Evolutionary conservation across 129 eudicot genomes (phyloP), one percentile per base, ranked within the genome.

Genomic region (Calendula officinalis): DNA sequence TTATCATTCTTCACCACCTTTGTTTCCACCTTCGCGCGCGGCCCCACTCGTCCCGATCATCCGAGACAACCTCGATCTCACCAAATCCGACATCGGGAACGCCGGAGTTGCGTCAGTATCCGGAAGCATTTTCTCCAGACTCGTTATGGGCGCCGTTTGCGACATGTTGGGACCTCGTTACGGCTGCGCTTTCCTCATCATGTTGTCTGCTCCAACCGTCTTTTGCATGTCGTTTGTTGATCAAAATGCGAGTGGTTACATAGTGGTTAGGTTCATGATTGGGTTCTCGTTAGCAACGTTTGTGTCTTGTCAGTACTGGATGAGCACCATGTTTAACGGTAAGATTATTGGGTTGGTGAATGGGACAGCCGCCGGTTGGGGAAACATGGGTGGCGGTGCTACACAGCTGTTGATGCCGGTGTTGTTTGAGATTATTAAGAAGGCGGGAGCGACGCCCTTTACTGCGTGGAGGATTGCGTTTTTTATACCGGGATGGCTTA

Each of bases 281-380:
- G 89, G 89, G 8, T 83, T 83, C 62, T 80, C 82, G n/a, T 43
- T 83, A 32, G 89, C 89, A 4, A 83, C 89, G 5, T 83, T 83
- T 32, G 89, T 83, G 59, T 83, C 85, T 5, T 83, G 89, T 15
- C 89, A 83, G 73, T 83, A 83, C 35, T 83, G 89, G 86, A 83
- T 83, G 89, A 83, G 89, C 30, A 83, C 85, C 3, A 83, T 83
- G 89, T 83, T 83, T 30, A 84, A 84, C 14, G 64, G 83, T 0
- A 66, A 74, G 72, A 83, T 80, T 6, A 80, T 83, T 32, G 89
- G 89, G 48, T 36, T 76, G 4, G 85, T 73, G 10, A 83, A 83
- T 66, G 89, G 89, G 40, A 65, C 84, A 0, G 89, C 89, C 2
- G 89, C 89, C 7, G 89, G 89, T 6, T 83, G 89, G 89, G 89